Base-by-base conservation (phyloP, 768 basidiomycete species). In the Suillus bovinus region DNA sequence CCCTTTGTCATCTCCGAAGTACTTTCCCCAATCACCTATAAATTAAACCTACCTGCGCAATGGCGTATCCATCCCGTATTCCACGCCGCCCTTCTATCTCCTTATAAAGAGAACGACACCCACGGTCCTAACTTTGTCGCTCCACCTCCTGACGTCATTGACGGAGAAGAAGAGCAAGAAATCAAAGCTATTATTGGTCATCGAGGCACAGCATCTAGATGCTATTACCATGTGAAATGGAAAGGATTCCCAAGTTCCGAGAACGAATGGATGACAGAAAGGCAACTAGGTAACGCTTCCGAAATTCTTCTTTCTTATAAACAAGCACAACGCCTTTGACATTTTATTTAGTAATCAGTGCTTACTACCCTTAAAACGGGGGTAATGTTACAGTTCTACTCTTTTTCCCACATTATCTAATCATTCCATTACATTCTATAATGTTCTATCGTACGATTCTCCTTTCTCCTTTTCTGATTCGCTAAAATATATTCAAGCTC, bases 31-130 rank as follows among this genome's bases (percentile, higher is more conserved):
- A 8, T 62, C 0, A 36, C 44, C 0, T 62, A 58, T 3, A 0
- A 13, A 9, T 11, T 58, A 1, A 1, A 5, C 0, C 31, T 55
- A 0, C 54, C 41, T 24, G 0, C 31, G 4, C 24, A 24, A 27
- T 62, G 61, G 54, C 33, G 39, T 8, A 62, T 62, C 16, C 61
- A 62, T n/a, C 24, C 50, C 0, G 39, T 31, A 11, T 62, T 62
- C 10, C 55, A 62, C 16, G 52, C 60, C 3, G 31, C 49, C 3
- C 17, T 52, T 4, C 31, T 61, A 33, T 29, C 42, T 3, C 36
- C 60, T 1, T 61, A 34, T 34, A 22, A 17, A 1, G 29, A 61
- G 5, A 53, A n/a, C 17, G 17, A 14, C 0, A 16, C 10, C 0
- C 50, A 61, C 11, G 49, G 60, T 0, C 60, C 60, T 6, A 61